Percentiles rank a stretch among this genome's conserved stretches.
Conservation (phyloP, 208 protist genomes). For the Leptomonas pyrrhocoris region DNA sequence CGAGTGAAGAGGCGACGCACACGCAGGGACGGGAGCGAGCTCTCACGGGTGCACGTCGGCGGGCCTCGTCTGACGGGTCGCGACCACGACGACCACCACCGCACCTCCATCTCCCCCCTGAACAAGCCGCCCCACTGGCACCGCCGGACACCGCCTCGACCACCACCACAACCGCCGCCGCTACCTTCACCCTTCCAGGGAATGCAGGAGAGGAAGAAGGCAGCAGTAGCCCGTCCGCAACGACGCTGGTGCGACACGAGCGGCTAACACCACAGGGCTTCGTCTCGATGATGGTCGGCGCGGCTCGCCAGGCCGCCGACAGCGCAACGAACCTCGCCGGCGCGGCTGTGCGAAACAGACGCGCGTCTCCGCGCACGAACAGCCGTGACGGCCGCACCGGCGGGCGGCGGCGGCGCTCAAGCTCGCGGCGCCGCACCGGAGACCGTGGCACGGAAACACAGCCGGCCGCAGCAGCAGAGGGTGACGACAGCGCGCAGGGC, state of each 20-base stretch:
- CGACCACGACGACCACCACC: neutral
- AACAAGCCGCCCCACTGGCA: too few relatives aligned
- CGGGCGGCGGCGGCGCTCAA: neutral
- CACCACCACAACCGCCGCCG: neutral
- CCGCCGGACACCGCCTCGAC: too few relatives aligned
- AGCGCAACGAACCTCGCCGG: neutral
- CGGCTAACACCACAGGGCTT: slow-evolving; percentile 7
- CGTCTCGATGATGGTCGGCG: slow-evolving; percentile 6
- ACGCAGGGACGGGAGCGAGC: neutral
- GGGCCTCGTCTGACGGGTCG: neutral
- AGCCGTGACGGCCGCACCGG: neutral
- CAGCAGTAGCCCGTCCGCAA: slow-evolving; percentile 2
- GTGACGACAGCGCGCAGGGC: neutral
- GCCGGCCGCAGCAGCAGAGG: neutral
- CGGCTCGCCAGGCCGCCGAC: neutral
- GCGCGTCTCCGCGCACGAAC: neutral
- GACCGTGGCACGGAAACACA: too few relatives aligned
- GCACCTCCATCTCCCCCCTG: too few relatives aligned
- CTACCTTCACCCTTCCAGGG: neutral
- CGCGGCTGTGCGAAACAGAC: neutral
- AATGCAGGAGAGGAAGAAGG: neutral
- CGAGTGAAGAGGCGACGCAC: neutral
- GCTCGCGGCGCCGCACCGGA: too few relatives aligned
- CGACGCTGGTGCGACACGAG: slow-evolving; percentile 7
- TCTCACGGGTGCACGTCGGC: neutral